Base-by-base conservation (phyloP, 2,329 filamentous ascomycete species). In the Blastomyces percursus region DNA sequence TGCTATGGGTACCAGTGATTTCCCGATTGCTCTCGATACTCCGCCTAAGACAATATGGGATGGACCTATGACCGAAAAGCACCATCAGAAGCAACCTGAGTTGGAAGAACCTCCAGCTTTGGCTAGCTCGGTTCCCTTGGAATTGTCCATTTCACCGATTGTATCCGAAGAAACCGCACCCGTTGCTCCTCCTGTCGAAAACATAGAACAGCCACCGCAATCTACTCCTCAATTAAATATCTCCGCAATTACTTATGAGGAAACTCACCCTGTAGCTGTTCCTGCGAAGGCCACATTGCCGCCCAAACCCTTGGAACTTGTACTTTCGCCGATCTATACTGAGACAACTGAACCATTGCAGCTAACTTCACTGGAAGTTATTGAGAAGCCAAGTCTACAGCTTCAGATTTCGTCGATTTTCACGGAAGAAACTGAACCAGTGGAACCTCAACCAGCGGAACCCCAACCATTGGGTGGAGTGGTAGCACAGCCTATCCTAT, bases 31-130 rank as follows among this genome's bases (percentile, higher is more conserved):
- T n/a, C 66, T 70, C 59, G 70, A 72, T 61, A 77, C 75, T 5
- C 74, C 76, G 16, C 75, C 76, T 1, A 75, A 77, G 67, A 76
- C 74, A 64, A 71, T 70, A 12, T 77, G 74, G 72, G 75, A 78
- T 63, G 72, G 74, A 60, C 66, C 68, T 51, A 64, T 64, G 30
- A 52, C 50, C 59, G 50, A 44, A 57, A 59, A 61, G 40, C 27
- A 58, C 16, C 40, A 19, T 21, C 38, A 62, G 24, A 55, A 32
- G 3, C 55, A 59, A 48, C n/a, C 56, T n/a, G 46, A 24, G 16
- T 27, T 35, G 14, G 38, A 52, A 44, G 56, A 52, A n/a, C 48
- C 52, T 50, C 56, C 46, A 46, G 35, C 56, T 21, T 61, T 63
- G 57, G 61, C 66, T n/a, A 65, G 67, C 54, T 60, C 67, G 24